Evolutionary conservation across 1,139 yeast genomes (phyloP), one percentile per base, ranked within the genome.

Genomic region (Sugiyamaella japonica): DNA sequence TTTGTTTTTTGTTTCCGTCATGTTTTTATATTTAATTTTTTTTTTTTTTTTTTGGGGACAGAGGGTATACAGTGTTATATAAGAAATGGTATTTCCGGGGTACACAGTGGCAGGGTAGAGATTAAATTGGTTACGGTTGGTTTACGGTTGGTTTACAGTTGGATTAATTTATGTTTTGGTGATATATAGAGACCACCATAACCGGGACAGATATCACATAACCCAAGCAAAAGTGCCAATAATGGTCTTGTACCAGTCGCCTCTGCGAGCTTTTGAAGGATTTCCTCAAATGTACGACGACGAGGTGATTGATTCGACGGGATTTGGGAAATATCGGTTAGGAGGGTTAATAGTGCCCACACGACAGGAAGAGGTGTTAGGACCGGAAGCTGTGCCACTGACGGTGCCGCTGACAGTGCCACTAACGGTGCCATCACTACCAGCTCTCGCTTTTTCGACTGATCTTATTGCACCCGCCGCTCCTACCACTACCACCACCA

Each of bases 171-270:
- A 15, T 25, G 42, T 16, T 39, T 39, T 39, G 2, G 15, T 23
- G 44, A 20, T 7, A 34, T 34, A 34, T 29, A 20, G 25, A 3
- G 25, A 6, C 34, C 34, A 29, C 34, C n/a, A 9, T 12, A 29
- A 29, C 34, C 34, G 34, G 8, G n/a, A 29, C 38, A 3, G n/a
- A 29, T 16, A 3, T 34, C 38, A 20, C 25, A 20, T 34, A 13
- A 6, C 37, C n/a, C 12, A 10, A 10, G 16, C 16, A 3, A 7
- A 3, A 7, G 9, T 23, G 8, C 41, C 23, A 16, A 23, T 37
- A 46, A 47, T 47, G 50, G 42, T 47, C 29, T 16, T 47, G 43
- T 47, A 47, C 37, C 43, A 47, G 9, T 47, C 50, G 10, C 50
- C 50, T 25, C 36, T 40, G 12, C 15, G 45, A 41, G 45, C 38